Conservation (phyloP, 1,139 yeast species). For the Saccharomyces hybrid region DNA sequence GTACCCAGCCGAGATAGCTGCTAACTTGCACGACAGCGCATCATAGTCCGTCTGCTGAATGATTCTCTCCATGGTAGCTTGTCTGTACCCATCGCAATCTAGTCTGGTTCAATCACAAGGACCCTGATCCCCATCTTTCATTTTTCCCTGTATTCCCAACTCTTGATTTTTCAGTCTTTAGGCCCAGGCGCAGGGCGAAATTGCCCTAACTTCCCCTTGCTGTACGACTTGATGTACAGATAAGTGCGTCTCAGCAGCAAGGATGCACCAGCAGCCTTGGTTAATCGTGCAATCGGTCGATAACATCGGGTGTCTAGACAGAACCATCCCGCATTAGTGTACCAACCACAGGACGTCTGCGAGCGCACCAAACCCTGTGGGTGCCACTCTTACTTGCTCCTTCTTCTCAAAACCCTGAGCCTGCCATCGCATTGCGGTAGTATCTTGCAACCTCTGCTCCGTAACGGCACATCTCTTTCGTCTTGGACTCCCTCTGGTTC, state of each 20-base stretch:
- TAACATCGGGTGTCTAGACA: background rate
- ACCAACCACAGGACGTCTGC: no score
- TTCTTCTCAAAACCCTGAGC: no score
- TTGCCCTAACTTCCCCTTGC: background rate
- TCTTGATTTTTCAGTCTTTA: background rate
- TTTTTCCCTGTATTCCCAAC: background rate
- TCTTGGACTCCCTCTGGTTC: background rate
- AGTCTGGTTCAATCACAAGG: background rate
- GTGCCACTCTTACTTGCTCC: no score
- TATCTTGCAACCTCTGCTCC: background rate
- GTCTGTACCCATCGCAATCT: background rate
- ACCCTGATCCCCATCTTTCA: background rate
- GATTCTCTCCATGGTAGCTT: slow-evolving; percentile 20
- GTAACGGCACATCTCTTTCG: no score
- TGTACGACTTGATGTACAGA: background rate
- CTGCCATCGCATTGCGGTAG: background rate
- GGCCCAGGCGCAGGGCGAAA: background rate
- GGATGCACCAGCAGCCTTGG: no score
- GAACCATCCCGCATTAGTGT: no score
- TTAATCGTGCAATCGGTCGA: background rate
- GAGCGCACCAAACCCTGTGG: no score
- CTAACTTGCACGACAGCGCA: slow-evolving; percentile 68
- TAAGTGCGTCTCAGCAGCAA: background rate
- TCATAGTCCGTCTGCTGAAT: slow-evolving; percentile 62
- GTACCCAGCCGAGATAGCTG: slow-evolving; percentile 51